Percentiles rank a stretch among this genome's conserved stretches.
These are phyloP conservation scores for Phytophthora syringae DNA, from an alignment of 352 stramenopile genomes.

Conservation along the genomic window DNA sequence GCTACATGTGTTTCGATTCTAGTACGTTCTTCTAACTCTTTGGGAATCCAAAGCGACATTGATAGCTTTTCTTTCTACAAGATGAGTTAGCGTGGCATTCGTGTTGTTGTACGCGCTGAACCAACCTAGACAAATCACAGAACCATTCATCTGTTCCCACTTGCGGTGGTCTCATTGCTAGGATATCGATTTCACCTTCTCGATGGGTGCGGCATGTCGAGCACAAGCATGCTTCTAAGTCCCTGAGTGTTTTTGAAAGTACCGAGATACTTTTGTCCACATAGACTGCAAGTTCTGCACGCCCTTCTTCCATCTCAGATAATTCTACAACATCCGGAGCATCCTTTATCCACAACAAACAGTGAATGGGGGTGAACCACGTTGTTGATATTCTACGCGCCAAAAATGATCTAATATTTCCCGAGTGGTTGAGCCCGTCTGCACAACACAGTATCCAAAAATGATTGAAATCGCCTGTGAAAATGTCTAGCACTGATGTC, in stretches of 20 bases:
- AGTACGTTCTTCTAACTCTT: not conserved
- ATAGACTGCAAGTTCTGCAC: conserved; percentile 2
- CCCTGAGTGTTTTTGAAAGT: not conserved
- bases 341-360: conserved; percentile 31
- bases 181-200: conserved; percentile 1
- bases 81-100: conserved; percentile 8
- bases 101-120: conserved; percentile 27
- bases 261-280: conserved; percentile 19
- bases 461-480: conserved; percentile 26
- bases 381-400: conserved; percentile 33
- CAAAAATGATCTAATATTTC: conserved; percentile 34
- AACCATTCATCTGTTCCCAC: not conserved
- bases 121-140: conserved; percentile 20
- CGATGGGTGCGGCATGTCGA: not conserved
- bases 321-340: conserved; percentile 22
- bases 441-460: conserved; percentile 16
- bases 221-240: conserved; percentile 4
- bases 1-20: not conserved
- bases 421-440: conserved; percentile 12
- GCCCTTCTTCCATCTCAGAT: conserved; percentile 12
- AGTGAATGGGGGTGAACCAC: conserved; percentile 32
- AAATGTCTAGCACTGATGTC: conserved; percentile 33
- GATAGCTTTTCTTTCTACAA: conserved; percentile 11
- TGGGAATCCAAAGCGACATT: conserved; percentile 25
- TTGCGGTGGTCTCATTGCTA: not conserved